Evolutionary conservation across 106 monocot genomes (phyloP), one percentile per base, ranked within the genome.

Genomic region (Allium sativum): DNA sequence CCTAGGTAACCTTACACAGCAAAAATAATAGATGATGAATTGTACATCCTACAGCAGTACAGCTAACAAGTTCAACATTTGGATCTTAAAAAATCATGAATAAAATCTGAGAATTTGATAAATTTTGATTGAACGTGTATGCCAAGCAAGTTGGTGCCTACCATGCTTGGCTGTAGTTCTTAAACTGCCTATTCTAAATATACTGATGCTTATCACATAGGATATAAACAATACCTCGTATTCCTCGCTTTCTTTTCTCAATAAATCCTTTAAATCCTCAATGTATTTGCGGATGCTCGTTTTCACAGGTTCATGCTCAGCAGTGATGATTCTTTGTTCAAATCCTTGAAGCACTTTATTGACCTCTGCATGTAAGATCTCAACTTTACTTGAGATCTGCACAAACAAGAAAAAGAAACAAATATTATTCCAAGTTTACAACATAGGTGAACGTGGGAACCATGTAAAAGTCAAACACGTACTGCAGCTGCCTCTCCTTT

Each of bases 281-380:
- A 91, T 75, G 60, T 78, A 64, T 44, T 64, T 72, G 18, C 74
- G 56, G 17, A 87, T 65, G 55, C 65, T 81, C 19, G 44, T 52
- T 21, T 79, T 81, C 42, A 73, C 44, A 65, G 87, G 69, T 62
- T 87, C 84, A 74, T 72, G 69, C 42, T 57, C 58, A 13, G 55
- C 70, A 41, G 44, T 64, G 14, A 55, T 52, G 53, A 74, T 72
- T 66, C 77, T 91, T 54, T 74, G 72, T 47, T 96, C 96, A 63
- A 82, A 65, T 21, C 22, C 40, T 44, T 65, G 52, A 61, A 96
- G 79, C 13, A 71, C 66, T 61, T 76, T 59, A 69, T 59, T 58
- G 14, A 96, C 67, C 73, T 96, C 90, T 0, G 62, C 60, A 64
- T 84, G 76, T 12, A 96, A 58, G 56, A 67, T 44, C 46, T 87